Evolutionary conservation across 257 asterid genomes (phyloP).

Genomic region (Lycium barbarum): DNA sequence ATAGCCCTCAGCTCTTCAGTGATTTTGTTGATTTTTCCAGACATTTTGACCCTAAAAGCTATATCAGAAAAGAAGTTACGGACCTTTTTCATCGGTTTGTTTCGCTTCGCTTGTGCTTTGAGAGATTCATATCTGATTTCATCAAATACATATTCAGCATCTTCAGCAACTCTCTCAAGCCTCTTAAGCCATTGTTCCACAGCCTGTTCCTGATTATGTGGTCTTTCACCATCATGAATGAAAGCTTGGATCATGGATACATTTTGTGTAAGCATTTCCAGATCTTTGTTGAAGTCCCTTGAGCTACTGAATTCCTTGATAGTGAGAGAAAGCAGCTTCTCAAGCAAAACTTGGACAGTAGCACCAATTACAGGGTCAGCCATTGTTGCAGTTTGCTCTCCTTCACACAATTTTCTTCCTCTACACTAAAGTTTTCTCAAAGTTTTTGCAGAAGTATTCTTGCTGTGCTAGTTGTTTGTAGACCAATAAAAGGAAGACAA

Average conservation of each 20-base stretch:
- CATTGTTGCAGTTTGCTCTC: not conserved
- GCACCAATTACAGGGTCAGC: not conserved
- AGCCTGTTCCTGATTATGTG: not conserved
- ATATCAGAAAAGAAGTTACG: not conserved
- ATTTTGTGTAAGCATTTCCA: not conserved
- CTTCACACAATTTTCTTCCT: too few relatives aligned
- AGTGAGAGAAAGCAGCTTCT: not conserved
- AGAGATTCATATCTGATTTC: constrained; percentile 33
- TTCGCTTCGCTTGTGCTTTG: not conserved
- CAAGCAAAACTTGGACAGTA: not conserved
- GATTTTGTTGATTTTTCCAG: constrained; percentile 30
- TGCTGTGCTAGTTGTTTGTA: too few relatives aligned
- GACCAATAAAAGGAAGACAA: too few relatives aligned
- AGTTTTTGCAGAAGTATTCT: not conserved
- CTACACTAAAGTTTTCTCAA: not conserved
- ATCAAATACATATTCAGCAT: constrained; percentile 35
- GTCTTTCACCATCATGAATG: constrained; percentile 29
- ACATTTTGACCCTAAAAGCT: not conserved
- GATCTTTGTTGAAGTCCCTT: not conserved
- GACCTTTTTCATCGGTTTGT: not conserved
- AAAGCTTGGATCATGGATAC: constrained; percentile 1
- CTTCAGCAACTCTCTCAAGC: constrained; percentile 31
- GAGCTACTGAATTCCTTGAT: not conserved
- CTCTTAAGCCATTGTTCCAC: constrained; percentile 29
- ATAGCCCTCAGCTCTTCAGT: constrained; percentile 10